Evolutionary conservation across 2,329 filamentous ascomycete genomes (phyloP), one percentile per base, ranked within the genome.

Genomic region (Apiospora marii): DNA sequence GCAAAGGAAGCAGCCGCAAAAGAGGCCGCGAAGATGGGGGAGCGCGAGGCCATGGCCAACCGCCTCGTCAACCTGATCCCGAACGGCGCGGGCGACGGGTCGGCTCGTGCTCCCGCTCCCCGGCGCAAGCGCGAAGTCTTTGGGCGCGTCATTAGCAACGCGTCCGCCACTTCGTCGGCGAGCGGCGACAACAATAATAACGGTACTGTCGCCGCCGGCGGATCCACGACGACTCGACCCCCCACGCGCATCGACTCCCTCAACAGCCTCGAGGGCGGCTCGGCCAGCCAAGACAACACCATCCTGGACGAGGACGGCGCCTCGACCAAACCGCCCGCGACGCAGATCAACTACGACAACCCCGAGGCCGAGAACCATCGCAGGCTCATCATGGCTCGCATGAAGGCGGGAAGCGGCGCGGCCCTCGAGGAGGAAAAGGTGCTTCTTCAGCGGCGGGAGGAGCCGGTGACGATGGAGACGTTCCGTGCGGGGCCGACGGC

Each of bases 131-230:
- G 88, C 14, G 83, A 86, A 71, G 87, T 91, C 72, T 82, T 91
- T 3, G 90, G 90, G 6, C 87, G 90, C 14, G 90, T 88, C 3
- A 80, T 88, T 41, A 90, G 88, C 81, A 91, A 90, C 76, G 85
- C 84, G 3, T 91, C 89, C 2, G 85, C 85, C 0, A 83, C 83
- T 6, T 75, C 74, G 5, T 89, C 87, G 70, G 83, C 80, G 64
- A 86, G 87, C 71, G 82, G 81, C 79, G 22, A 76, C 81, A 34
- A 69, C n/a, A 16, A 64, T 70, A 27, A 67, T 68, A 51, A 70
- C 48, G 48, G 37, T 41, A 41, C 58, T 30, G 27, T 69, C 61
- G 16, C 13, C 30, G 51, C 72, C 71, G 71, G 44, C 49, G 72
- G 30, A 70, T 61, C 37, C 71, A 70, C 30, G 64, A 72, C 34